A percentile compares a stretch with the other conserved stretches of the same genome.
phyloP scores from a whole-genome alignment of 164 flowering plant species.

The Vitis amurensis region DNA sequence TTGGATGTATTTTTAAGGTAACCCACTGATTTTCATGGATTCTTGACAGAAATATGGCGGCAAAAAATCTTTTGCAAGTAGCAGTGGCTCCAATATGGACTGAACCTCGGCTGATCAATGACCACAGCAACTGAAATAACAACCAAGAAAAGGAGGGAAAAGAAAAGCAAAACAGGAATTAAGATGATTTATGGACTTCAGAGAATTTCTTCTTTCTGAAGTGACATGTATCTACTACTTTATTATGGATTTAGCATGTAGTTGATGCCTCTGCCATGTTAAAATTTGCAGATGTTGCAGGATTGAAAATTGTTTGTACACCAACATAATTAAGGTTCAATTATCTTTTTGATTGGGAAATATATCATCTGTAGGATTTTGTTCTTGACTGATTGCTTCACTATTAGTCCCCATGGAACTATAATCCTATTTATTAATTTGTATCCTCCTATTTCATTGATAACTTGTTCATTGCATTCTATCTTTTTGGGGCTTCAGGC shows the following conservation, averaged over 20 bases:
- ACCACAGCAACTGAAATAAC: not conserved
- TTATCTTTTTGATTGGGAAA: not conserved
- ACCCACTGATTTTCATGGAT: not conserved
- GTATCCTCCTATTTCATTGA: too few relatives aligned
- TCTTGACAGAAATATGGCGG: conserved; percentile 45
- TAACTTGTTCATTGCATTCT: too few relatives aligned
- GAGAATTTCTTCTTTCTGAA: conserved; percentile 3
- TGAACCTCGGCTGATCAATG: conserved; percentile 16
- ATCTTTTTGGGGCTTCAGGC: too few relatives aligned
- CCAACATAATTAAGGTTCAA: conserved; percentile 11
- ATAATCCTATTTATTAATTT: too few relatives aligned
- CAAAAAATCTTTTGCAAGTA: conserved; percentile 39
- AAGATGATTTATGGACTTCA: conserved; percentile 7
- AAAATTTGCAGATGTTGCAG: conserved; percentile 1
- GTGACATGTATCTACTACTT: conserved; percentile 10
- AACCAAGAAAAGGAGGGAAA: not conserved
- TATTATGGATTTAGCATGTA: conserved; percentile 9
- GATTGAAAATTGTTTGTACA: conserved; percentile 13
- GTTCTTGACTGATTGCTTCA: too few relatives aligned
- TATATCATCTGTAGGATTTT: not conserved
- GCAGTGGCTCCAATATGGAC: conserved; percentile 34
- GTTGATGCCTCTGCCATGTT: not conserved
- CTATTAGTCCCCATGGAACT: too few relatives aligned
- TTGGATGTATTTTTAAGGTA: not conserved
- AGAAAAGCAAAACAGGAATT: conserved; percentile 2